Base-by-base conservation (phyloP, 805 yeast genomes). In the Wickerhamiella brachini region DNA sequence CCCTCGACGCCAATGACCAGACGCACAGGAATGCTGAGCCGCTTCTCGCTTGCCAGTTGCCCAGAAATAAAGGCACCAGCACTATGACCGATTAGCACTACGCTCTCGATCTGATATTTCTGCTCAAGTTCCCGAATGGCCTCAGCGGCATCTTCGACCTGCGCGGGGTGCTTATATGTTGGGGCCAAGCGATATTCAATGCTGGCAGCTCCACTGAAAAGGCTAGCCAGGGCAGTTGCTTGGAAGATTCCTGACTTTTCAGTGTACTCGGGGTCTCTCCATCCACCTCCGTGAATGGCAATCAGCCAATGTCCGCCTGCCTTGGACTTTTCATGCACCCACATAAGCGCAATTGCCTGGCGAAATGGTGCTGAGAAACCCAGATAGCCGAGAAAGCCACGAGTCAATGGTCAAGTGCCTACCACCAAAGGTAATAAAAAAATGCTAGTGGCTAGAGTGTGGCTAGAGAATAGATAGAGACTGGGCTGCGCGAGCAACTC, bases 211-310 rank as follows among this genome's bases (percentile, higher is more conserved):
- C 60, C 60, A 9, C 39, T 50, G 31, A 49, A 54, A 20, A 24
- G 37, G 7, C 65, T 50, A 1, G 72, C 66, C 22, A 71, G 57
- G 7, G 51, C 46, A 8, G 47, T 41, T 8, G 58, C 46, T 44
- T 79, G 52, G 12, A 55, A 57, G 9, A 67, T 68, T 50, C 77
- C 78, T 58, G 83, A 90, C 41, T 72, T 65, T 24, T 67, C 73
- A 0, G 88, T 81, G 60, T 82, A 81, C 2, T 55, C 62, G 1
- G 79, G 77, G 59, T 83, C 94, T 54, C 85, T 71, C 95, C 95
- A 86, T 0, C 88, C 94, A 0, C 95, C 95, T 1, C 95, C 95
- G 65, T 86, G 95, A 41, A 86, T 73, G 57, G 79, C 80, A 0
- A 85, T 72, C 5, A 64, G 53, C 68, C 68, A 65, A n/a, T 34